phyloP scores from a whole-genome alignment of 176 grass and related monocot species.

The Ensete glaucum region DNA sequence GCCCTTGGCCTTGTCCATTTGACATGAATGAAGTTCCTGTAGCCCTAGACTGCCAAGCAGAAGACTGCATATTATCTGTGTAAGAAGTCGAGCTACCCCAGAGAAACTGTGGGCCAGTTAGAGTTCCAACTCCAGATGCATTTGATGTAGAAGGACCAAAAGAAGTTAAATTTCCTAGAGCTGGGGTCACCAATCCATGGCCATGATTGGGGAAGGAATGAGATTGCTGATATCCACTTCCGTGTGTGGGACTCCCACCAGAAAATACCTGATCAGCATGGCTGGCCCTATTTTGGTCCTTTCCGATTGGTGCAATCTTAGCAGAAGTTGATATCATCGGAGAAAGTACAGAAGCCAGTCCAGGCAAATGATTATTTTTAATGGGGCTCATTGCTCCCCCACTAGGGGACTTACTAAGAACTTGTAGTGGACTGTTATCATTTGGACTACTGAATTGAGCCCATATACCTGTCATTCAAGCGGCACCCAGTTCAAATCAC shows the following conservation, averaged over 20 bases:
- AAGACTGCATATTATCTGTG: constrained; percentile 20
- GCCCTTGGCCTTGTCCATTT: constrained; percentile 23
- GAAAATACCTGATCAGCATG: background rate
- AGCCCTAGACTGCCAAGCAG: constrained; percentile 21
- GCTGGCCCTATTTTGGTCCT: constrained; percentile 23
- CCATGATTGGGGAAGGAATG: constrained; percentile 35
- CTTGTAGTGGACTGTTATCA: constrained; percentile 28
- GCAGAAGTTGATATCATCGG: constrained; percentile 20
- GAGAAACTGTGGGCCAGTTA: constrained; percentile 26
- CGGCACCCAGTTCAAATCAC: background rate
- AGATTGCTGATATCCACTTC: constrained; percentile 20
- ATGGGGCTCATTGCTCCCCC: constrained; percentile 29
- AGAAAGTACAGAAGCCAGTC: constrained; percentile 30
- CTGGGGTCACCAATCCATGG: constrained; percentile 26
- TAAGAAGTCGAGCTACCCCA: constrained; percentile 29
- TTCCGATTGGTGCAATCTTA: constrained; percentile 30
- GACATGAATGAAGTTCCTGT: constrained; percentile 23
- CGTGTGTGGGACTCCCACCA: constrained; percentile 12
- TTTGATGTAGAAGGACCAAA: constrained; percentile 25
- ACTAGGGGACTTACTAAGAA: constrained; percentile 22
- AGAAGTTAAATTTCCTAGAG: constrained; percentile 8
- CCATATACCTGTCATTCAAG: constrained; percentile 34
- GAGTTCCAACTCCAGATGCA: constrained; percentile 28
- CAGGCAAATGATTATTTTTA: constrained; percentile 25
- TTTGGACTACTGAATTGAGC: constrained; percentile 33